Base-by-base conservation (phyloP, 1,284 basidiomycete species). In the Melampsora americana region DNA sequence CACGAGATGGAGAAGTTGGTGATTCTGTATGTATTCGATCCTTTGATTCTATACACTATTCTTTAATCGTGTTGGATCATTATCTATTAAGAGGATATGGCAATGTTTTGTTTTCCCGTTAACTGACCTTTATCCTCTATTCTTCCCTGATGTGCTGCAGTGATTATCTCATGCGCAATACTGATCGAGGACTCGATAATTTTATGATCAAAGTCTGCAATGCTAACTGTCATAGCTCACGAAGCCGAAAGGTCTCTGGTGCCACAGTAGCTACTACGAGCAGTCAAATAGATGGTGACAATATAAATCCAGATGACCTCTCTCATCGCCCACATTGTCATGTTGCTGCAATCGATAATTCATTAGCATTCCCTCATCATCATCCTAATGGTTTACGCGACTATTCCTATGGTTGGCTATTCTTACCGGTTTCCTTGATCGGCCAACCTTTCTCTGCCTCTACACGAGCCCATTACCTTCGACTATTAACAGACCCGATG, bases 401-500 rank as follows among this genome's bases (percentile, higher is more conserved):
- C 28, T 95, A 92, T 81, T 92, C 92, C 0, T 95, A 93, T 80
- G 93, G 93, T 39, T 94, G 93, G 93, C 84, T 96, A 42, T 93
- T 90, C 69, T 86, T 95, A 9, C 92, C 92, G 0, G 90, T 93
- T 66, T 91, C 89, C 77, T 83, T 94, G 75, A 92, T 95, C 79
- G 91, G 91, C 18, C 86, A 87, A 77, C 92, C 92, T 1, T 95
- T 94, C 82, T 91, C 91, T 78, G 87, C 90, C 79, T 87, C 88
- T 81, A 93, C 92, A 1, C 86, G 92, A 32, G 87, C 88, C 67
- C 90, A 92, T 79, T 93, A 95, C 82, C 83, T 95, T 67, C 90
- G 92, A 0, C 84, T 93, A 39, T 83, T 96, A 56, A 91, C 90
- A 11, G 90, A 89, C 7, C 92, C 92, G 79, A 81, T 84, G 4